Evolutionary conservation across 2,329 filamentous ascomycete species (phyloP), one percentile per base, ranked within the genome.

Genomic region (Shiraia bambusicola): DNA sequence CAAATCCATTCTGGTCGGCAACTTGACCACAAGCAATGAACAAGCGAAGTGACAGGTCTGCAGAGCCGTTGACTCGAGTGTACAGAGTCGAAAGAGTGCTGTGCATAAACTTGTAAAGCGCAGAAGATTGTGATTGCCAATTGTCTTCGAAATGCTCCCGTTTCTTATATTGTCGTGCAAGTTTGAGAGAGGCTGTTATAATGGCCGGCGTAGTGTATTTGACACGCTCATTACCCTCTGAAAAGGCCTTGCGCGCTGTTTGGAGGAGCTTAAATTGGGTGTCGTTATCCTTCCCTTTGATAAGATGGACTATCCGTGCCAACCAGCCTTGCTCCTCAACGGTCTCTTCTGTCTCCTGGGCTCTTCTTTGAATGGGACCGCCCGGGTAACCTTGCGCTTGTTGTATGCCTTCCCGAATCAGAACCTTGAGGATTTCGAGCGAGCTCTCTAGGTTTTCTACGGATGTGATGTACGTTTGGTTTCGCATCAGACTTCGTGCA

Each of bases 241-340:
- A 79, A 64, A 92, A 96, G 1, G 90, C 87, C 63, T 92, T 94
- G 47, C 86, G 83, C 2, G 87, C 84, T 66, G 88, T 83, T 75
- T 97, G 92, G 22, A 98, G 79, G 32, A 98, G 82, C 72, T 89
- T 89, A 72, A 95, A 93, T 66, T 98, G 93, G 0, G 86, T 94
- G 58, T 95, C 89, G 61, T 97, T 97, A 64, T 94, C 82, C 26
- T 88, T 77, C 31, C 83, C 87, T 42, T 88, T 78, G 37, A 98
- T 81, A 41, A 96, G 76, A 71, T 98, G 93, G 13, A 96, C 83
- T 62, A 98, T 85, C 56, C 93, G 81, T 26, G 93, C 93, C 39
- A 98, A 77, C 90, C 90, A 96, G 37, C 93, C 93, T 75, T 98
- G 93, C 72, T 98, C 93, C 70, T 98, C 92, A 61, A 97, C 83